These are phyloP conservation scores for Leccinum pachyderme DNA, from an alignment of 1,284 basidiomycete genomes.

Conservation along the genomic window DNA sequence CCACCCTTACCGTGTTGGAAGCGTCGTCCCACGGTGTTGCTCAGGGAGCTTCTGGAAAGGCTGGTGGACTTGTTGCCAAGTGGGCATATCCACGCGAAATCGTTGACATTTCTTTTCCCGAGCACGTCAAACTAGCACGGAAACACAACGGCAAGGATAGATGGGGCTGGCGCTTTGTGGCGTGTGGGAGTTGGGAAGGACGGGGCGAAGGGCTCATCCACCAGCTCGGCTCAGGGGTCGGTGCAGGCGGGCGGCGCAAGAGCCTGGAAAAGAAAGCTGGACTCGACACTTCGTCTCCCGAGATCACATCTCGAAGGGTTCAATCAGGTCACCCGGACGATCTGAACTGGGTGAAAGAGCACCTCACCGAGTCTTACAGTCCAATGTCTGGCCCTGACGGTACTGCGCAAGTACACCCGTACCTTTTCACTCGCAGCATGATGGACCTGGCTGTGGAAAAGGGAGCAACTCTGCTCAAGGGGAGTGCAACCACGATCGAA, in stretches of 20 bases:
- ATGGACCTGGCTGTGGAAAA: conserved; percentile 61
- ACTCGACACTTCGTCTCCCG: conserved; percentile 27
- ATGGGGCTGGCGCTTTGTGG: conserved; percentile 81
- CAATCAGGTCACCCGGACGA: conserved; percentile 54
- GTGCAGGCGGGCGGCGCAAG: conserved; percentile 37
- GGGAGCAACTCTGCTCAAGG: conserved; percentile 48
- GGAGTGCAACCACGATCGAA: conserved; percentile 43
- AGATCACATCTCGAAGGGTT: conserved; percentile 17
- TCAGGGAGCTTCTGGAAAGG: conserved; percentile 85
- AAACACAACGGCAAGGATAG: conserved; percentile 68
- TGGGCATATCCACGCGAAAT: conserved; percentile 80
- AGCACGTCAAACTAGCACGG: conserved; percentile 78
- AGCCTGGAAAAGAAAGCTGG: conserved; percentile 57
- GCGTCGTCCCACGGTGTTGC: conserved; percentile 65
- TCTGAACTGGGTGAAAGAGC: conserved; percentile 59
- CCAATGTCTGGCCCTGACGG: conserved; percentile 55
- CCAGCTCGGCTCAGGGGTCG: conserved; percentile 29
- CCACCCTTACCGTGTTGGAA: conserved; percentile 72
- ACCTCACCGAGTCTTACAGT: conserved; percentile 57
- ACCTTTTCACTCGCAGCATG: conserved; percentile 77
- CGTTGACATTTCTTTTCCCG: conserved; percentile 72
- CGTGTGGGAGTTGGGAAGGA: conserved; percentile 68
- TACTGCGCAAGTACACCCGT: conserved; percentile 83
- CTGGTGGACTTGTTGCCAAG: conserved; percentile 87
- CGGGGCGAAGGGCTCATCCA: conserved; percentile 39